Evolutionary conservation across 2,329 filamentous ascomycete genomes (phyloP).

Genomic region (Aspergillus floridensis): DNA sequence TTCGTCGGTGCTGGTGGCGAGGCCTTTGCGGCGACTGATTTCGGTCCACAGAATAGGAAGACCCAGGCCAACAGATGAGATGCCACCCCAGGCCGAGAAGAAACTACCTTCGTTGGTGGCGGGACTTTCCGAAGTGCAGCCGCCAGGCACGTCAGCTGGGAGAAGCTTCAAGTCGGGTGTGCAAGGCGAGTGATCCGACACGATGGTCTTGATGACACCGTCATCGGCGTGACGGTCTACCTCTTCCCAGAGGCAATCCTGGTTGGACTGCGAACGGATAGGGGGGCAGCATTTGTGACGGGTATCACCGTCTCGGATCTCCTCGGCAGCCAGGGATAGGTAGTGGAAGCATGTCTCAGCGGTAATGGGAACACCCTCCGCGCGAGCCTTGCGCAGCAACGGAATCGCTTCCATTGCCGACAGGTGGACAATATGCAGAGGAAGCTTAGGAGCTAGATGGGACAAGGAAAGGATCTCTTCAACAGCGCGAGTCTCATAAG

Average conservation of each 20-base stretch:
- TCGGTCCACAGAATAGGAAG: conserved; percentile 87
- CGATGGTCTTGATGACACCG: conserved; percentile 85
- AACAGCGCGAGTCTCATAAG: conserved; percentile 89
- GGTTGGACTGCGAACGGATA: conserved; percentile 77
- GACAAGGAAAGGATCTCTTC: conserved; percentile 81
- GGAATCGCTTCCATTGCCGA: conserved; percentile 87
- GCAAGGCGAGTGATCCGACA: conserved; percentile 94
- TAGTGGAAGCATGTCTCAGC: conserved; percentile 97
- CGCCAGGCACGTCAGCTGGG: conserved; percentile 64
- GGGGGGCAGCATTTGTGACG: conserved; percentile 94
- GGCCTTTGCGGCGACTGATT: conserved; percentile 58
- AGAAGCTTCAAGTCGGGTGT: conserved; percentile 91
- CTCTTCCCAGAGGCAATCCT: conserved; percentile 84
- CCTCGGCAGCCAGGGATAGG: conserved; percentile 77
- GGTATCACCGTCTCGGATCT: conserved; percentile 80
- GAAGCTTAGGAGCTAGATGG: conserved; percentile 73
- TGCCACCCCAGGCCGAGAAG: conserved; percentile 94
- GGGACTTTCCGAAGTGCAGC: conserved; percentile 30
- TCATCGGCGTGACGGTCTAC: conserved; percentile 59
- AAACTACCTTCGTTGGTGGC: conserved; percentile 68
- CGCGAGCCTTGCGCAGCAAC: conserved; percentile 70
- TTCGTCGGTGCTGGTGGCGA: conserved; percentile 37
- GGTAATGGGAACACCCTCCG: conserved; percentile 76
- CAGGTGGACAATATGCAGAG: conserved; percentile 90
- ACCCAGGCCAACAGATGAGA: conserved; percentile 88